These are phyloP conservation scores for Trichoderma arundinaceum DNA, from an alignment of 2,329 filamentous ascomycete genomes.

Conservation along the genomic window DNA sequence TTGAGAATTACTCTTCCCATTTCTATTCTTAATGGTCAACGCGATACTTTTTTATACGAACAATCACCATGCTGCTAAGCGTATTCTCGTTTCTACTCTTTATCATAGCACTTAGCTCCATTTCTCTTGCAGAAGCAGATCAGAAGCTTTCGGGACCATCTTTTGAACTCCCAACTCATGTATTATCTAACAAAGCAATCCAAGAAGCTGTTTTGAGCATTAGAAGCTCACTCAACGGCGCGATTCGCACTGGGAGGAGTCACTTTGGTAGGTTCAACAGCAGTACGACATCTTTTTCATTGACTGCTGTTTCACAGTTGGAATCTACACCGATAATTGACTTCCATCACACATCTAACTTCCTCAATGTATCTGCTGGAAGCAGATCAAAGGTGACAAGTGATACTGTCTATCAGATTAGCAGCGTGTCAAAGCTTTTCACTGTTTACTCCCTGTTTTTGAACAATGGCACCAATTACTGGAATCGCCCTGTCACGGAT, in stretches of 20 bases:
- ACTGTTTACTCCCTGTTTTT: conserved; percentile 39
- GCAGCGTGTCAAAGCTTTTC: conserved; percentile 41
- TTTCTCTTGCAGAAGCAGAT: conserved; percentile 17
- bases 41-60: neutral
- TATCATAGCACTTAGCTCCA: neutral
- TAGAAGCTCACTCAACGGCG: conserved; percentile 10
- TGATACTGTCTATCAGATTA: conserved; percentile 39
- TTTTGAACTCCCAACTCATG: conserved; percentile 8
- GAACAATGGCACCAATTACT: conserved; percentile 35
- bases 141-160: conserved; percentile 24
- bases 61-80: neutral
- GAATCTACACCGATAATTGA: conserved; percentile 26
- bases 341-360: conserved; percentile 31
- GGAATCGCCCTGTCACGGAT: conserved; percentile 39
- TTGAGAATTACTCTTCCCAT: too few relatives aligned
- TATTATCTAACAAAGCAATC: neutral
- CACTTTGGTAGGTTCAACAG: conserved; percentile 26
- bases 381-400: conserved; percentile 22
- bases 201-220: conserved; percentile 2
- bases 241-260: conserved; percentile 16
- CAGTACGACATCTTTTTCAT: conserved; percentile 31
- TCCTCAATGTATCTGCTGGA: conserved; percentile 32
- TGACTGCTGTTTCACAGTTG: conserved; percentile 26
- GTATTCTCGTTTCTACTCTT: neutral
- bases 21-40: neutral